Conservation (phyloP, 2,329 filamentous ascomycete genomes). For the Talaromyces pinophilus region DNA sequence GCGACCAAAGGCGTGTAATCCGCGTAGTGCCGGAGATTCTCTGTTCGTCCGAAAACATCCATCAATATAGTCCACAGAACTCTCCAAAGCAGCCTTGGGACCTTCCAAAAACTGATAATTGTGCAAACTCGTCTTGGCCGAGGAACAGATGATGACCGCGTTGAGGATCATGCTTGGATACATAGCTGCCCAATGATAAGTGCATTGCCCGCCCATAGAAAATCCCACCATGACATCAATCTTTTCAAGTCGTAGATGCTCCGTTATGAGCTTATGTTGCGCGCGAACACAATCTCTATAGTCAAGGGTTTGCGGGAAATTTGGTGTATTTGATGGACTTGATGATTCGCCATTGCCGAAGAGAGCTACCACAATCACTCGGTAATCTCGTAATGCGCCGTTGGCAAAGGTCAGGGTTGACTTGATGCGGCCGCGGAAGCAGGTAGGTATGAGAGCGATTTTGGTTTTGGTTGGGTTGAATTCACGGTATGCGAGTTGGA, state of each 20-base stretch:
- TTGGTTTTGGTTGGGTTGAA: conserved; percentile 44
- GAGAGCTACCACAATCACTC: conserved; percentile 51
- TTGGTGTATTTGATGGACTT: conserved; percentile 48
- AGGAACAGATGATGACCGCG: conserved; percentile 50
- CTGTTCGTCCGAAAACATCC: conserved; percentile 33
- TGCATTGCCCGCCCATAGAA: conserved; percentile 54
- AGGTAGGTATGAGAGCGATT: conserved; percentile 55
- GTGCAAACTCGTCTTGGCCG: conserved; percentile 50
- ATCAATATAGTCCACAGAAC: conserved; percentile 45
- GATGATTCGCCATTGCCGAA: conserved; percentile 54
- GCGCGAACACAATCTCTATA: conserved; percentile 50
- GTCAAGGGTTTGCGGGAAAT: conserved; percentile 42
- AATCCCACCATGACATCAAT: conserved; percentile 51
- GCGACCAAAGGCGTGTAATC: conserved; percentile 49
- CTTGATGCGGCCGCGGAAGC: conserved; percentile 56
- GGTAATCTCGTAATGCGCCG: conserved; percentile 43
- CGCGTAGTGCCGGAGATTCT: conserved; percentile 29
- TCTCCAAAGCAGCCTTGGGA: conserved; percentile 46
- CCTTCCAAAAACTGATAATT: conserved; percentile 54
- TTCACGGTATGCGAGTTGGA: conserved; percentile 45
- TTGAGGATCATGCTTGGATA: conserved; percentile 45
- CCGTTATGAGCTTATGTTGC: conserved; percentile 44
- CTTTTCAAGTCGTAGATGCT: conserved; percentile 36
- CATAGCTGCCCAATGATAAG: conserved; percentile 52
- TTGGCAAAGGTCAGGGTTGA: conserved; percentile 52